A percentile compares a stretch with the other conserved stretches of the same genome.
phyloP scores from a whole-genome alignment of 441 rosid genomes.

The Croton setiger region DNA sequence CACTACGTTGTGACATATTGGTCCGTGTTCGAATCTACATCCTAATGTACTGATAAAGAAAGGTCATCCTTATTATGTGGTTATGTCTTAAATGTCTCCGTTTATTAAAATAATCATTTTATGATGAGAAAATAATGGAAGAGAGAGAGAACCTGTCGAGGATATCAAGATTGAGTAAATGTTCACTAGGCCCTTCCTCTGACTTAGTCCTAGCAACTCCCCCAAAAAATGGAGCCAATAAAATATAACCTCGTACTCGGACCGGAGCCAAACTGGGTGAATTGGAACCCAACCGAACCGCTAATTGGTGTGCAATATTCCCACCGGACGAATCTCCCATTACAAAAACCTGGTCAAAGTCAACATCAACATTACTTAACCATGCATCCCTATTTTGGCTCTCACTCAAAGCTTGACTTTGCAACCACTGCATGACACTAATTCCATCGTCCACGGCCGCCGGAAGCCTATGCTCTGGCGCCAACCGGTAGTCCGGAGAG shows the following conservation, averaged over 20 bases:
- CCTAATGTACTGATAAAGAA: too few species aligned
- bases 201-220: slow-evolving; percentile 75
- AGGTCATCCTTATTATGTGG: too few species aligned
- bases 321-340: slow-evolving; percentile 92
- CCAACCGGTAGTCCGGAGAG: slow-evolving; percentile 69
- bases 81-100: too few species aligned
- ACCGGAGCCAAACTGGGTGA: slow-evolving; percentile 44
- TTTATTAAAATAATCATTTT: too few species aligned
- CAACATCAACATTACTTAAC: slow-evolving; percentile 38
- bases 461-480: slow-evolving; percentile 78
- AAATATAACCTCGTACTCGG: slow-evolving; percentile 66
- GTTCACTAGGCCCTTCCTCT: slow-evolving; percentile 69
- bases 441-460: slow-evolving; percentile 64
- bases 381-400: slow-evolving; percentile 36
- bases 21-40: too few species aligned
- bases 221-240: slow-evolving; percentile 82
- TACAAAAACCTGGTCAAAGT: slow-evolving; percentile 57
- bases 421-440: slow-evolving; percentile 49
- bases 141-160: slow-evolving; percentile 57
- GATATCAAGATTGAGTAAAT: slow-evolving; percentile 48
- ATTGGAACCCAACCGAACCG: slow-evolving; percentile 45
- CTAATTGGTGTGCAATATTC: slow-evolving; percentile 76
- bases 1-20: too few species aligned
- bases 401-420: slow-evolving; percentile 34
- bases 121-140: background rate